Evolutionary conservation across 371 early-diverging fungal genomes (phyloP).

Genomic region (Lichtheimia corymbifera): DNA sequence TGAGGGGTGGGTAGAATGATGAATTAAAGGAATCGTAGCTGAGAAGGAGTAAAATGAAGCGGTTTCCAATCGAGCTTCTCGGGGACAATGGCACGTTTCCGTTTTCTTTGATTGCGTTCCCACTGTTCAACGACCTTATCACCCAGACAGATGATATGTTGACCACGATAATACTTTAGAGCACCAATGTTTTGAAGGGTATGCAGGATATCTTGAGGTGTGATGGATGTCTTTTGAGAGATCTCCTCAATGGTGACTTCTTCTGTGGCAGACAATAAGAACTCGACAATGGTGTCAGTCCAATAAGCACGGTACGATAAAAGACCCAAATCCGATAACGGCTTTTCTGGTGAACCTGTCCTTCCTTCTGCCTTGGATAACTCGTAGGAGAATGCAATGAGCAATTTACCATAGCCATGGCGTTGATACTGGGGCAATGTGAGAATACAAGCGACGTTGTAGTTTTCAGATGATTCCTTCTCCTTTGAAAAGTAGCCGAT

Average conservation of each 20-base stretch:
- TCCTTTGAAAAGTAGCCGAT: constrained; percentile 99
- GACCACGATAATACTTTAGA: constrained; percentile 93
- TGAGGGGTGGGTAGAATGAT: not conserved
- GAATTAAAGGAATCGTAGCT: constrained; percentile 57
- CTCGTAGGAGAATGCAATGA: constrained; percentile 98
- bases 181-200: constrained; percentile 92
- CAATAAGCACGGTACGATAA: constrained; percentile 96
- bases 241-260: constrained; percentile 81
- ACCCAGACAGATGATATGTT: constrained; percentile 88
- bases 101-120: constrained; percentile 71
- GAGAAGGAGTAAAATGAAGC: constrained; percentile 75
- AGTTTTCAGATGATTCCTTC: constrained; percentile 92
- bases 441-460: constrained; percentile 99
- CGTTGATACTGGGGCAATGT: constrained; percentile 99
- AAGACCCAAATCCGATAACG: constrained; percentile 98
- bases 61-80: constrained; percentile 80
- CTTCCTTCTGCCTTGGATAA: constrained; percentile 95
- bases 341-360: constrained; percentile 98
- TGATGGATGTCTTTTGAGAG: constrained; percentile 83
- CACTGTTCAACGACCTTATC: constrained; percentile 87
- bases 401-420: constrained; percentile 95
- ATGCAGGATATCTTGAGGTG: constrained; percentile 92
- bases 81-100: constrained; percentile 78
- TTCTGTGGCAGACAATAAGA: constrained; percentile 49
- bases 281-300: constrained; percentile 82